These are phyloP conservation scores for Farysia itapuensis DNA, from an alignment of 1,284 basidiomycete species.

Conservation along the genomic window DNA sequence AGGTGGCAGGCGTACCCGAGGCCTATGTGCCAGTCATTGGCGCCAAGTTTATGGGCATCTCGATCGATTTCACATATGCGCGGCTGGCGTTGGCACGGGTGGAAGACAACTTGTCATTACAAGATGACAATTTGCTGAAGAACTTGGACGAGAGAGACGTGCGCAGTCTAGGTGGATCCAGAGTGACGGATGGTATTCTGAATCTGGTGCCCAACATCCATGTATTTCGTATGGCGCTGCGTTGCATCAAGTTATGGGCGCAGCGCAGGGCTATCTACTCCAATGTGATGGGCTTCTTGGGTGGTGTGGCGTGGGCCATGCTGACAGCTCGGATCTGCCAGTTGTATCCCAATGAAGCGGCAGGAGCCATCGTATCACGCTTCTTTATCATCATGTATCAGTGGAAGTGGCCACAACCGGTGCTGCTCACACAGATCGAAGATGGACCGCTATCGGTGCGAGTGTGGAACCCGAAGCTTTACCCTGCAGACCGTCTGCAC, in stretches of 20 bases:
- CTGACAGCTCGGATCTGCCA: constrained; percentile 98
- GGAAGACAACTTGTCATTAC: constrained; percentile 84
- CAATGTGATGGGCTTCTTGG: constrained; percentile 95
- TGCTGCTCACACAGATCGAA: constrained; percentile 86
- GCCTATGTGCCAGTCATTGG: constrained; percentile 96
- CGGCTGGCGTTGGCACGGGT: constrained; percentile 78
- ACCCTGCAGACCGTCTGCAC: constrained; percentile 88
- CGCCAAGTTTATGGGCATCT: constrained; percentile 85
- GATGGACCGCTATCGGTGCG: constrained; percentile 88
- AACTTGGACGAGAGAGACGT: constrained; percentile 94
- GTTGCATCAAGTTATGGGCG: constrained; percentile 98
- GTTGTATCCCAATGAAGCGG: constrained; percentile 90
- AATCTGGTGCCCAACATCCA: constrained; percentile 90
- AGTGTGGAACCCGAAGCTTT: constrained; percentile 98
- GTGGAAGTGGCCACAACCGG: constrained; percentile 98
- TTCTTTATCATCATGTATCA: constrained; percentile 97
- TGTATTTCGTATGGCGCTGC: constrained; percentile 88
- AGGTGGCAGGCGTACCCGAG: constrained; percentile 89
- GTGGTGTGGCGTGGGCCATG: constrained; percentile 98
- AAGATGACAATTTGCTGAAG: constrained; percentile 86
- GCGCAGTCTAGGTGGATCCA: constrained; percentile 91
- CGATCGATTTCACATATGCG: constrained; percentile 92
- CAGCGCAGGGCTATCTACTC: constrained; percentile 94
- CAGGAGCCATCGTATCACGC: constrained; percentile 91
- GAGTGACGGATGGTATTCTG: constrained; percentile 94